Percentiles rank a stretch among this genome's conserved stretches.
These are phyloP conservation scores for Hypoxylon rubiginosum DNA, from an alignment of 2,329 filamentous ascomycete species.

Conservation along the genomic window DNA sequence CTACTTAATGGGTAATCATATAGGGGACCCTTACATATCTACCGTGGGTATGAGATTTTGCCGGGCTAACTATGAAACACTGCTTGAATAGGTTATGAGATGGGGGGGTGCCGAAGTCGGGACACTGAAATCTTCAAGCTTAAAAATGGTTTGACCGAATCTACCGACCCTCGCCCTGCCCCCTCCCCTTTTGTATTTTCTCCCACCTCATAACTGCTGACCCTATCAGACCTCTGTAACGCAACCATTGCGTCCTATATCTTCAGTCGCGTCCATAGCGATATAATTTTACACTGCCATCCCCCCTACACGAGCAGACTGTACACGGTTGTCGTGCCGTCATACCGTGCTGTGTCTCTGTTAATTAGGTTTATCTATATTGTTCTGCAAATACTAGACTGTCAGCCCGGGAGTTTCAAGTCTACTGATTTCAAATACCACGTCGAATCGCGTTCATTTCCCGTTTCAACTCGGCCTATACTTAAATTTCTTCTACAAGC, in stretches of 20 bases:
- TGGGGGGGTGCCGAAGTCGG: slow-evolving; percentile 35
- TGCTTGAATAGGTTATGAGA: slow-evolving; percentile 3
- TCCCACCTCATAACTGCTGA: slow-evolving; percentile 24
- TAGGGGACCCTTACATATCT: slow-evolving; percentile 20
- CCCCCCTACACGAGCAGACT: slow-evolving; percentile 12
- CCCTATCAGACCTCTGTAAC: slow-evolving; percentile 22
- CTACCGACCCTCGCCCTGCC: slow-evolving; percentile 22
- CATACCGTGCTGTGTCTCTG: slow-evolving; percentile 26
- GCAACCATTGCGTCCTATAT: slow-evolving; percentile 8
- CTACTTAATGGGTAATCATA: slow-evolving; percentile 25
- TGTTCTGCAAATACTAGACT: slow-evolving; percentile 1
- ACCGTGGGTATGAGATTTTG: not conserved
- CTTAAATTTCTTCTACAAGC: not conserved
- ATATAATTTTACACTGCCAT: slow-evolving; percentile 9
- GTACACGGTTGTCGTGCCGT: slow-evolving; percentile 30
- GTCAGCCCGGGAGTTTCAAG: slow-evolving; percentile 4
- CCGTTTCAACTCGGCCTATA: slow-evolving; percentile 5
- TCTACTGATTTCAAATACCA: slow-evolving; percentile 14
- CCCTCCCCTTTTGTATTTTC: slow-evolving; percentile 10
- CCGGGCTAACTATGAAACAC: not conserved
- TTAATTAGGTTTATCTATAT: slow-evolving; percentile 24
- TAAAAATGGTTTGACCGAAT: slow-evolving; percentile 21
- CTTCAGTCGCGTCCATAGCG: slow-evolving; percentile 1
- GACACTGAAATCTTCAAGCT: slow-evolving; percentile 20
- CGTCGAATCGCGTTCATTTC: slow-evolving; percentile 25